Evolutionary conservation across 148 eudicot species (phyloP).

Genomic region (Rhododendron molle): DNA sequence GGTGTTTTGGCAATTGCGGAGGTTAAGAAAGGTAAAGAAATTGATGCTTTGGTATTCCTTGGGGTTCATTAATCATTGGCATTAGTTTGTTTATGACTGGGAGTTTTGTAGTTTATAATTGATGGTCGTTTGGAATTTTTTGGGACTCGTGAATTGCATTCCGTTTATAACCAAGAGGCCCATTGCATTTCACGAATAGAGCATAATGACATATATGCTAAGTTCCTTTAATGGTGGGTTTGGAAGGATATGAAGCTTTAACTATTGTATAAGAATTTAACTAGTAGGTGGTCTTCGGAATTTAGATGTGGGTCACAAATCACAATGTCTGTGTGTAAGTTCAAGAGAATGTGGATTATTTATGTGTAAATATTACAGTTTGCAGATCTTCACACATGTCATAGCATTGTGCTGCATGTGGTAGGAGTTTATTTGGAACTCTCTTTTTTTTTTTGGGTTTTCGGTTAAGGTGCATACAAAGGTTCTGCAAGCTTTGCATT

Average conservation of each 20-base stretch:
- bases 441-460: neutral
- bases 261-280: neutral
- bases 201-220: neutral
- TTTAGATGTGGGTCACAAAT: neutral
- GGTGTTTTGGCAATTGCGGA: slow-evolving; percentile 9
- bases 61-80: neutral
- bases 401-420: neutral
- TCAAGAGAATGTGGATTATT: neutral
- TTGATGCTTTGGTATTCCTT: neutral
- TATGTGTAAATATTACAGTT: neutral
- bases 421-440: neutral
- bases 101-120: neutral
- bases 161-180: neutral
- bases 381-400: neutral
- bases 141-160: neutral
- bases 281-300: neutral
- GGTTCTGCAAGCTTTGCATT: neutral
- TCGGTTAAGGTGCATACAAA: neutral
- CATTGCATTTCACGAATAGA: neutral
- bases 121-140: neutral
- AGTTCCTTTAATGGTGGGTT: slow-evolving; percentile 3
- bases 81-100: neutral
- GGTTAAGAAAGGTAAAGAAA: slow-evolving; percentile 25
- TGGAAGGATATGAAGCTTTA: neutral
- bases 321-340: neutral